A percentile compares a stretch with the other conserved stretches of the same genome.
Conservation (phyloP, 139 green algal species). For the Tetraselmis chui region DNA sequence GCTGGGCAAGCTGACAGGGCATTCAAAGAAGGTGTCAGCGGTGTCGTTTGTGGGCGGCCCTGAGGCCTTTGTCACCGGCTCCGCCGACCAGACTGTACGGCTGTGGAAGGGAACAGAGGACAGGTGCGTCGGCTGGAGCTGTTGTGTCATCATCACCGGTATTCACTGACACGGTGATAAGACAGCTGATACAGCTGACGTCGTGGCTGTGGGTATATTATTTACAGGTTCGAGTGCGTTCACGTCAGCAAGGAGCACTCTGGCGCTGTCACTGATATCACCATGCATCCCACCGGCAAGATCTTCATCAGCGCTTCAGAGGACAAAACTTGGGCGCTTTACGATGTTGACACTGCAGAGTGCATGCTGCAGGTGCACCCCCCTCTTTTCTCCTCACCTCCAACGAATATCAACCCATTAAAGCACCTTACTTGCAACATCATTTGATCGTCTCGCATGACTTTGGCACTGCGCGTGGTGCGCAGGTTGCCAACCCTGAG, state of each 20-base stretch:
- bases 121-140: slow-evolving; percentile 29
- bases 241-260: background rate
- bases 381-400: no score
- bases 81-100: slow-evolving; percentile 71
- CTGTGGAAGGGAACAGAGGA: slow-evolving; percentile 50
- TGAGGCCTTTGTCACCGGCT: slow-evolving; percentile 57
- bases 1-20: slow-evolving; percentile 50
- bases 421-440: no score
- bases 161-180: slow-evolving; percentile 7
- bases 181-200: slow-evolving; percentile 5
- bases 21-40: slow-evolving; percentile 75
- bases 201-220: slow-evolving; percentile 9
- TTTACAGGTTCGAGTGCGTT: background rate
- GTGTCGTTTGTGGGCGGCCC: slow-evolving; percentile 24
- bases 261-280: slow-evolving; percentile 20
- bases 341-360: slow-evolving; percentile 53
- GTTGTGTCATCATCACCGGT: no score
- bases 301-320: slow-evolving; percentile 75
- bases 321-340: slow-evolving; percentile 81
- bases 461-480: no score
- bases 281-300: slow-evolving; percentile 64
- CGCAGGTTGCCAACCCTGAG: slow-evolving; percentile 31
- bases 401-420: no score
- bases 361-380: slow-evolving; percentile 67
- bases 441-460: no score